Evolutionary conservation across 495 filamentous ascomycete species (phyloP).

Genomic region (Penicillium alfredii): DNA sequence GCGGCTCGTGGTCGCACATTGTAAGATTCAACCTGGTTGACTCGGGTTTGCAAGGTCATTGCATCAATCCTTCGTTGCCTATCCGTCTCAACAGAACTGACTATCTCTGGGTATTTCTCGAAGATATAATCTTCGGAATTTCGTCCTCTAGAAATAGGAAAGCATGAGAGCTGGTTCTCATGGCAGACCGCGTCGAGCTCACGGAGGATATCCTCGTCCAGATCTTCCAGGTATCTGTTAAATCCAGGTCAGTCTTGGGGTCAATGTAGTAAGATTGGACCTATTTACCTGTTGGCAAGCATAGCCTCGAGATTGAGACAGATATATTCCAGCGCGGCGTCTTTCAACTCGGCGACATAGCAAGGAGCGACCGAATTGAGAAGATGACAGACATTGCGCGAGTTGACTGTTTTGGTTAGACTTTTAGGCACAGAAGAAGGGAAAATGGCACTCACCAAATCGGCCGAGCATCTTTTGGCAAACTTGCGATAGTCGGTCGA

Average conservation of each 20-base stretch:
- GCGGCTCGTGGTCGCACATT: slow-evolving; percentile 37
- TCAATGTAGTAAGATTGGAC: neutral
- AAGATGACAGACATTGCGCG: slow-evolving; percentile 77
- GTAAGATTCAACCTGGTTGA: slow-evolving; percentile 54
- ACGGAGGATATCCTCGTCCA: slow-evolving; percentile 75
- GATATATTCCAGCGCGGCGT: slow-evolving; percentile 83
- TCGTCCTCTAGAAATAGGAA: slow-evolving; percentile 69
- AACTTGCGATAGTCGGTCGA: slow-evolving; percentile 81
- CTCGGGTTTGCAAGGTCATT: slow-evolving; percentile 51
- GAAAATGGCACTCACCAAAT: slow-evolving; percentile 50
- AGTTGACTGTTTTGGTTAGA: slow-evolving; percentile 52
- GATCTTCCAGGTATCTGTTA: slow-evolving; percentile 62
- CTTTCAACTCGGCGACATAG: slow-evolving; percentile 77
- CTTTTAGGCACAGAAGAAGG: slow-evolving; percentile 9
- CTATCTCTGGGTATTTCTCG: slow-evolving; percentile 63
- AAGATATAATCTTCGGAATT: slow-evolving; percentile 63
- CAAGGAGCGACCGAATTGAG: slow-evolving; percentile 79
- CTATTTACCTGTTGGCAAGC: slow-evolving; percentile 70
- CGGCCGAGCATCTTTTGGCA: slow-evolving; percentile 85
- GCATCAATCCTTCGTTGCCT: slow-evolving; percentile 53
- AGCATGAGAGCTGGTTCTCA: slow-evolving; percentile 70
- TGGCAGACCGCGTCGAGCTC: slow-evolving; percentile 75
- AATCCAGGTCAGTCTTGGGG: slow-evolving; percentile 13
- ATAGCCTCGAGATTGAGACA: slow-evolving; percentile 85
- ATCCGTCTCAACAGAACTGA: slow-evolving; percentile 46